These are phyloP conservation scores for Rhododendron mucronatum DNA, from an alignment of 148 eudicot species.

Conservation along the genomic window DNA sequence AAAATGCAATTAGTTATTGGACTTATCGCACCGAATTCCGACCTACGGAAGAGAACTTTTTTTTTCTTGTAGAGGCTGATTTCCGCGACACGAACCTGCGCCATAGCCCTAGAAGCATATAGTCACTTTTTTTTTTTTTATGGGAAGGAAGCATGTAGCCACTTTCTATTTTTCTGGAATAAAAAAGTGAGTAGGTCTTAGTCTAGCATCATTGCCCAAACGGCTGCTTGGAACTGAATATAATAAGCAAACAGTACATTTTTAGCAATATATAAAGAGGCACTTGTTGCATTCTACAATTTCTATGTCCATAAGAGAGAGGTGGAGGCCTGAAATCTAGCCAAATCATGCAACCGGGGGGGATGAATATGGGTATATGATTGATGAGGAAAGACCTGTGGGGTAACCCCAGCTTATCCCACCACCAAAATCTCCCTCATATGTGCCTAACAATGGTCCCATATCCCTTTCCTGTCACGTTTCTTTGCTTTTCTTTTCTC, in stretches of 20 bases:
- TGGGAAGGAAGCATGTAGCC: too few relatives aligned
- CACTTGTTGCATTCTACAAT: background rate
- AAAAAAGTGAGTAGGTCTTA: background rate
- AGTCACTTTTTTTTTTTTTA: background rate
- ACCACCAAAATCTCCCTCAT: slow-evolving; percentile 5
- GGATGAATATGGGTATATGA: background rate
- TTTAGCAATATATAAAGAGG: background rate
- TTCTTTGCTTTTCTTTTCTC: background rate
- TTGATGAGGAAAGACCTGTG: slow-evolving; percentile 4
- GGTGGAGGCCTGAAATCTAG: background rate
- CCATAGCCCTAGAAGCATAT: background rate
- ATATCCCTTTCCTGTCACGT: background rate
- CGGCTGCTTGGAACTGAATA: background rate
- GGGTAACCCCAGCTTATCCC: background rate
- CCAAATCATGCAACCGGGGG: background rate
- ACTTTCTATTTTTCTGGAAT: background rate
- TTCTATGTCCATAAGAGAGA: background rate
- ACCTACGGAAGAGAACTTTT: background rate
- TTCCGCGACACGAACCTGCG: background rate
- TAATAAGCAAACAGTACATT: background rate
- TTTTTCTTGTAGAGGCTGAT: background rate
- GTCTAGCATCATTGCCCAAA: background rate
- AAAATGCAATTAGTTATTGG: background rate
- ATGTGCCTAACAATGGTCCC: slow-evolving; percentile 6
- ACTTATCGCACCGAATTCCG: background rate